Evolutionary conservation across 495 filamentous ascomycete species (phyloP).

Genomic region (Aspergillus nidulans): DNA sequence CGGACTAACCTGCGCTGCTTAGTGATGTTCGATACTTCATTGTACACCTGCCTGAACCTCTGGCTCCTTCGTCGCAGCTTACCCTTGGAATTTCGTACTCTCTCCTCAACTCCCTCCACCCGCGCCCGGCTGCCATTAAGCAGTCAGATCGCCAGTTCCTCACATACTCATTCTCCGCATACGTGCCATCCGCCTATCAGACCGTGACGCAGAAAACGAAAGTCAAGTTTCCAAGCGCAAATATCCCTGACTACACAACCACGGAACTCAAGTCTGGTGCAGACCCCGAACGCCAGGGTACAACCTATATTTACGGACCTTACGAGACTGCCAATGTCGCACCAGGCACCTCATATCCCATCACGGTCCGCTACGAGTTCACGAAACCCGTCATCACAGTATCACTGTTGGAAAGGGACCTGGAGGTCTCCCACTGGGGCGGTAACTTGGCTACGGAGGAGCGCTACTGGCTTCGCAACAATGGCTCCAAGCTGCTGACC

Average conservation of each 20-base stretch:
- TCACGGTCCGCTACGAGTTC: slow-evolving; percentile 88
- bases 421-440: slow-evolving; percentile 97
- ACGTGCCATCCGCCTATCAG: slow-evolving; percentile 71
- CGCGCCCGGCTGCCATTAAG: slow-evolving; percentile 73
- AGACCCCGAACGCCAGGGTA: slow-evolving; percentile 78
- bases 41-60: slow-evolving; percentile 68
- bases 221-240: slow-evolving; percentile 75
- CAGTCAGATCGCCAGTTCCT: slow-evolving; percentile 85
- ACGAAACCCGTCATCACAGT: slow-evolving; percentile 83
- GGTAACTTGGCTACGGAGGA: slow-evolving; percentile 94
- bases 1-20: slow-evolving; percentile 5
- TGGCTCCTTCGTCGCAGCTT: slow-evolving; percentile 69
- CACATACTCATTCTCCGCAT: slow-evolving; percentile 77
- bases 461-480: slow-evolving; percentile 83
- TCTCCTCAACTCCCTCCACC: slow-evolving; percentile 65
- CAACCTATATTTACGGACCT: slow-evolving; percentile 87
- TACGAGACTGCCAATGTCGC: slow-evolving; percentile 65
- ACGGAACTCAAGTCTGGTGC: slow-evolving; percentile 57
- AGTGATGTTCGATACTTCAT: slow-evolving; percentile 82
- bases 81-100: slow-evolving; percentile 85
- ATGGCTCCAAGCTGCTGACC: slow-evolving; percentile 73
- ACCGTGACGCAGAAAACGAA: slow-evolving; percentile 95
- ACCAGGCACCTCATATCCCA: slow-evolving; percentile 65
- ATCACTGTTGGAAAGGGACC: slow-evolving; percentile 72
- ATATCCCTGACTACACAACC: slow-evolving; percentile 80